These are phyloP conservation scores for Tagetes patula DNA, from an alignment of 129 eudicot genomes.

Conservation along the genomic window DNA sequence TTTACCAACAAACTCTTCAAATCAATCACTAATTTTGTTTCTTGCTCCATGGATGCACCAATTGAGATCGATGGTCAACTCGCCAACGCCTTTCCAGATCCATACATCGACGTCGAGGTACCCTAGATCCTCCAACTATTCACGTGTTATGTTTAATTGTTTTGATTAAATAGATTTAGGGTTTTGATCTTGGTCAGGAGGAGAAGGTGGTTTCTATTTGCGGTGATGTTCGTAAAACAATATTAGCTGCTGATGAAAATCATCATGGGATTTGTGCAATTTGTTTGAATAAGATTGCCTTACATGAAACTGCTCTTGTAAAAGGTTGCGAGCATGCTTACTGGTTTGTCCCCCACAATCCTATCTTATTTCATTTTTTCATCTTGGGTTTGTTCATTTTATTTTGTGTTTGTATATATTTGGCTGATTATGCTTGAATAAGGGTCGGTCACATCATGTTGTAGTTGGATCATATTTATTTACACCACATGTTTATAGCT, in stretches of 20 bases:
- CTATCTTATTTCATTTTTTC: background rate
- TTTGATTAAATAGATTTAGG: slow-evolving; percentile 12
- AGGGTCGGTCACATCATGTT: background rate
- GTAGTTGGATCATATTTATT: background rate
- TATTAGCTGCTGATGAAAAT: slow-evolving; percentile 28
- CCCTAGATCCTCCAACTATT: too few species aligned
- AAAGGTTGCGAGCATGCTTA: slow-evolving; percentile 99
- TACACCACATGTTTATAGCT: background rate
- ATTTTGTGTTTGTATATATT: background rate
- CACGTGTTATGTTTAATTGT: background rate
- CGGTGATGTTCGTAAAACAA: slow-evolving; percentile 7
- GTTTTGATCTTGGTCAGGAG: slow-evolving; percentile 22
- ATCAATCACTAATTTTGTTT: background rate
- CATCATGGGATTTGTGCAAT: slow-evolving; percentile 83
- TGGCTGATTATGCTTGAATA: background rate
- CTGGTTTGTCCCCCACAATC: slow-evolving; percentile 64
- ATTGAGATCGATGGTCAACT: slow-evolving; percentile 43
- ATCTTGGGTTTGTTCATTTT: background rate
- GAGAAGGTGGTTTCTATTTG: slow-evolving; percentile 28
- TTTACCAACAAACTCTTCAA: too few species aligned
- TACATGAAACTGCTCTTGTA: slow-evolving; percentile 87
- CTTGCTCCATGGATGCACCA: slow-evolving; percentile 46
- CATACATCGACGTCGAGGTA: slow-evolving; percentile 42
- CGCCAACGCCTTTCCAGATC: slow-evolving; percentile 40
- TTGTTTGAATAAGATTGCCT: slow-evolving; percentile 76